phyloP scores from a whole-genome alignment of 2,329 filamentous ascomycete species.

The Fusarium gaditjirri region DNA sequence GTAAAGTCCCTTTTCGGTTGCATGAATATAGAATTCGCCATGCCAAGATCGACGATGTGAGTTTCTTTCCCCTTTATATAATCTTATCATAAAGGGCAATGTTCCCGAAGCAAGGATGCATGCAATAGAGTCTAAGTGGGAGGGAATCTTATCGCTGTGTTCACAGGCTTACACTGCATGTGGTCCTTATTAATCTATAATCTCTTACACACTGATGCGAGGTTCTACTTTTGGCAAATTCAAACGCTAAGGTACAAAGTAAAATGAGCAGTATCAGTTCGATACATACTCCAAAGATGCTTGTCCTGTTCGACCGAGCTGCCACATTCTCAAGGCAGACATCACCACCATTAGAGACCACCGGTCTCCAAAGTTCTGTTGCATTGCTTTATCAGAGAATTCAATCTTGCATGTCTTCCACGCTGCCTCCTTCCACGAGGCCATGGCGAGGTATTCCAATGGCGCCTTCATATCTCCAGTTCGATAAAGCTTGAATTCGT shows the following conservation, averaged over 20 bases:
- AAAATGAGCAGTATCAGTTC: conserved; percentile 9
- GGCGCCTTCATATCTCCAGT: conserved; percentile 28
- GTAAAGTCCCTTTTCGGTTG: background rate
- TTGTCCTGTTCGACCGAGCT: conserved; percentile 34
- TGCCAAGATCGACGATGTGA: background rate
- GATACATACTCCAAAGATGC: conserved; percentile 34
- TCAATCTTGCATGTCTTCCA: conserved; percentile 37
- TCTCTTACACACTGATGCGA: background rate
- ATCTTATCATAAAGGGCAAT: background rate
- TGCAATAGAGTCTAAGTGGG: background rate
- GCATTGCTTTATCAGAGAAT: conserved; percentile 20
- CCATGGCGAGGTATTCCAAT: conserved; percentile 26
- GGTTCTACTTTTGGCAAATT: background rate
- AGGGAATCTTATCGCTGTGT: background rate
- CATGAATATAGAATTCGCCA: background rate
- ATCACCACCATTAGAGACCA: conserved; percentile 35
- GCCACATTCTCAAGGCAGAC: conserved; percentile 36
- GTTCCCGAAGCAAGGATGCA: background rate
- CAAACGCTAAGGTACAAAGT: conserved; percentile 4
- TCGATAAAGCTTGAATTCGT: conserved; percentile 36
- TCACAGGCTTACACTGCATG: background rate
- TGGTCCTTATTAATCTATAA: conserved; percentile 1
- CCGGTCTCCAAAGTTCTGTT: conserved; percentile 21
- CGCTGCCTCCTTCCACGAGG: conserved; percentile 34
- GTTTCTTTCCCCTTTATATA: background rate